A percentile compares a stretch with the other conserved stretches of the same genome.
Evolutionary conservation across 2,329 filamentous ascomycete genomes (phyloP).

Genomic region (Nothopassalora personata): DNA sequence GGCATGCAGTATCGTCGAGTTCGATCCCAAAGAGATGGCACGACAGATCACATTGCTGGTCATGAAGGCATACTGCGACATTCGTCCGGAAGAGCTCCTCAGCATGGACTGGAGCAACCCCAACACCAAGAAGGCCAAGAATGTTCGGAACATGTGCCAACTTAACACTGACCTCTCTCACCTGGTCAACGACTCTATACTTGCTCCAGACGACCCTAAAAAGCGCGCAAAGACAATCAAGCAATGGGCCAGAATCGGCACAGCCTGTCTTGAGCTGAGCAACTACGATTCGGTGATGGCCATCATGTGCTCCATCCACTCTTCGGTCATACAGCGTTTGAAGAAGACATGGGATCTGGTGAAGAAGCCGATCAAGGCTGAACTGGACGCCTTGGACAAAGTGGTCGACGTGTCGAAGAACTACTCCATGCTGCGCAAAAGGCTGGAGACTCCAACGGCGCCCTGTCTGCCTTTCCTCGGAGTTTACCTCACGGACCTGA

Average conservation of each 20-base stretch:
- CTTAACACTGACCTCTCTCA: slow-evolving; percentile 90
- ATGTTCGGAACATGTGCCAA: slow-evolving; percentile 89
- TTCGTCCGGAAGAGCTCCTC: slow-evolving; percentile 85
- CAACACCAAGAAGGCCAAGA: slow-evolving; percentile 68
- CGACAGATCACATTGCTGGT: slow-evolving; percentile 90
- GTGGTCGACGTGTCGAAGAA: slow-evolving; percentile 88
- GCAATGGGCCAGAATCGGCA: slow-evolving; percentile 94
- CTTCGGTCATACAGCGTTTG: slow-evolving; percentile 80
- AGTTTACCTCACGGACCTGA: slow-evolving; percentile 92
- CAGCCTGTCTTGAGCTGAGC: slow-evolving; percentile 78
- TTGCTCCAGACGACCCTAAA: slow-evolving; percentile 84
- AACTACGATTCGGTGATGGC: slow-evolving; percentile 98
- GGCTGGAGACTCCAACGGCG: slow-evolving; percentile 71
- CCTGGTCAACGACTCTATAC: slow-evolving; percentile 85
- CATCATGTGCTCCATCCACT: slow-evolving; percentile 90
- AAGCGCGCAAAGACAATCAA: slow-evolving; percentile 87
- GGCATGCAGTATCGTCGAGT: slow-evolving; percentile 73
- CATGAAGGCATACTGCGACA: slow-evolving; percentile 84
- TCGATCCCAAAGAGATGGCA: slow-evolving; percentile 85
- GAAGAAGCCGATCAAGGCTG: slow-evolving; percentile 73
- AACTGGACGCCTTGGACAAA: slow-evolving; percentile 71
- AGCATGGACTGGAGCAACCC: slow-evolving; percentile 94
- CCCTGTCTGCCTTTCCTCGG: slow-evolving; percentile 94
- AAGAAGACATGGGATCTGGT: slow-evolving; percentile 89
- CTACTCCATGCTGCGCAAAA: slow-evolving; percentile 77